Conservation (phyloP, 768 basidiomycete species). For the Termitomyces sp. region DNA sequence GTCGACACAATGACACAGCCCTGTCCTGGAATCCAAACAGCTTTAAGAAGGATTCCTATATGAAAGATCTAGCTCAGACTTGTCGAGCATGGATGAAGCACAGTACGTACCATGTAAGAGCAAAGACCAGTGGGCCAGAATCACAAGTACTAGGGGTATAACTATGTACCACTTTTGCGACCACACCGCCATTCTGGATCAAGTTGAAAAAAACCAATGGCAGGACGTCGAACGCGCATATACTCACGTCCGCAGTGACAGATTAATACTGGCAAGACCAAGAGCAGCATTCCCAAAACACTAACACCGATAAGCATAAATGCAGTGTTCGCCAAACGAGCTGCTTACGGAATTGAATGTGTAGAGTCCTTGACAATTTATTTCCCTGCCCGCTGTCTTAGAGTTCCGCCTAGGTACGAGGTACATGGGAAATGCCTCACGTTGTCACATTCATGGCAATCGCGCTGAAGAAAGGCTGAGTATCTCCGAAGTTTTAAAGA, state of each 20-base stretch:
- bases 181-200: conserved; percentile 64
- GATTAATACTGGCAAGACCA: conserved; percentile 67
- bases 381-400: conserved; percentile 26
- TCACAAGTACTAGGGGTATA: conserved; percentile 45
- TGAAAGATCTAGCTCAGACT: not conserved
- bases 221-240: not conserved
- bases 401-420: conserved; percentile 2
- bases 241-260: conserved; percentile 61
- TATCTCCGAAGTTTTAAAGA: not conserved
- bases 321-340: not conserved
- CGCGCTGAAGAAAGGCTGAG: conserved; percentile 30
- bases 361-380: conserved; percentile 65
- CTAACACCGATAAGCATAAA: conserved; percentile 15
- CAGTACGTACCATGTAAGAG: conserved; percentile 51
- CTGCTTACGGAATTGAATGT: conserved; percentile 53
- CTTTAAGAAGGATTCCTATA: conserved; percentile 55
- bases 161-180: conserved; percentile 51
- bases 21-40: conserved; percentile 42
- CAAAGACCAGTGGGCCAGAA: conserved; percentile 69
- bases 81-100: not conserved
- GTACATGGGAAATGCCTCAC: conserved; percentile 22
- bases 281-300: conserved; percentile 60
- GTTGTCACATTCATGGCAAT: conserved; percentile 55
- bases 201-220: not conserved
- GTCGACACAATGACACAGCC: conserved; percentile 59